Evolutionary conservation across 2,329 filamentous ascomycete species (phyloP).

Genomic region (Alternaria dauci): DNA sequence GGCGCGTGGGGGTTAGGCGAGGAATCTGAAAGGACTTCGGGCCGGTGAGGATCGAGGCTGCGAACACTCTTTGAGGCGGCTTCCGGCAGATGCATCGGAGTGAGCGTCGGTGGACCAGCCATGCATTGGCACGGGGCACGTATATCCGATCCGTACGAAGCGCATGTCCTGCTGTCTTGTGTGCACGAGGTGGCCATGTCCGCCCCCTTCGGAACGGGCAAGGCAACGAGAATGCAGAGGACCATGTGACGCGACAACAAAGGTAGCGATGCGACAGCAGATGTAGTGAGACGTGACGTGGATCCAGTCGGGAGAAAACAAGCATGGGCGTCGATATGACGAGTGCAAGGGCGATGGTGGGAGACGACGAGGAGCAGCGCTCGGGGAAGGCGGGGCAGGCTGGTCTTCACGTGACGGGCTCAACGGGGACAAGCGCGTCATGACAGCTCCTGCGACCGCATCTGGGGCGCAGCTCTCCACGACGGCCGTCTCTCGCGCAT

Average conservation of each 20-base stretch:
- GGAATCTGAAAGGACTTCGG: constrained; percentile 17
- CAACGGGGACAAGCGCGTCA: constrained; percentile 18
- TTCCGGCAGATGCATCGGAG: constrained; percentile 7
- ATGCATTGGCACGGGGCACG: not conserved
- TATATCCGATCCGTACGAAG: not conserved
- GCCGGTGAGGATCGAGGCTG: constrained; percentile 22
- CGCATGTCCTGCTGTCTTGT: not conserved
- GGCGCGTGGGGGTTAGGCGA: constrained; percentile 48
- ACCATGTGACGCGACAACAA: constrained; percentile 3
- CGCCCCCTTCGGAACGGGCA: not conserved
- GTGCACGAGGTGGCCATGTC: constrained; percentile 15
- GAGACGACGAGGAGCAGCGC: too few species aligned
- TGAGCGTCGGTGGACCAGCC: not conserved
- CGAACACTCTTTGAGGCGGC: constrained; percentile 12
- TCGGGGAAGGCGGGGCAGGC: constrained; percentile 13
- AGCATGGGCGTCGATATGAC: constrained; percentile 3
- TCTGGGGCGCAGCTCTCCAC: constrained; percentile 23
- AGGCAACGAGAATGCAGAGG: constrained; percentile 10
- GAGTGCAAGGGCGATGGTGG: constrained; percentile 4
- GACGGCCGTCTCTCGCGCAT: not conserved
- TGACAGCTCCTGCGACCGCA: constrained; percentile 23
- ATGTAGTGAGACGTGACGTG: constrained; percentile 27
- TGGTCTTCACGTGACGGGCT: constrained; percentile 23
- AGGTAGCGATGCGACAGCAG: too few species aligned
- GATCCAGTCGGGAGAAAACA: constrained; percentile 16